phyloP scores from a whole-genome alignment of 176 grass and related monocot genomes.

The Musa troglodytarum region DNA sequence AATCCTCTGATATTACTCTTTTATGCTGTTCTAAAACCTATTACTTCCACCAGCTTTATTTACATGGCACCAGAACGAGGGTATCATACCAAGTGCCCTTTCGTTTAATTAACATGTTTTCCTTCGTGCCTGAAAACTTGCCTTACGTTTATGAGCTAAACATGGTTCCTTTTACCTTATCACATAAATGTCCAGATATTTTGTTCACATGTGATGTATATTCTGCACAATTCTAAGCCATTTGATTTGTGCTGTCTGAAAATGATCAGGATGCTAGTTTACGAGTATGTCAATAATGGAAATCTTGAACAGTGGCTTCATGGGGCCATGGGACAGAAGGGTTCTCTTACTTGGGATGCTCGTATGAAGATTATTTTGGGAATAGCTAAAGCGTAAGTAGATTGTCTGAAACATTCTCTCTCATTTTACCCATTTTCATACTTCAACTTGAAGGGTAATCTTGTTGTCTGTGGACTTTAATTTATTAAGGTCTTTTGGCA shows the following conservation, averaged over 20 bases:
- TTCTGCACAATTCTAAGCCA: neutral
- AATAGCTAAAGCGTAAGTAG: conserved; percentile 68
- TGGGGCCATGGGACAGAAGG: conserved; percentile 52
- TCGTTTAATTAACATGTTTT: too few relatives aligned
- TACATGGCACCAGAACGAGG: neutral
- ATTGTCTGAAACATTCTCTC: conserved; percentile 7
- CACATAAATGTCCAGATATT: too few relatives aligned
- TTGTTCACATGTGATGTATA: neutral
- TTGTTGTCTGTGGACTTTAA: too few relatives aligned
- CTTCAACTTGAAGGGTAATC: too few relatives aligned
- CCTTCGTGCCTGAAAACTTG: too few relatives aligned
- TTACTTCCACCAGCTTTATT: neutral
- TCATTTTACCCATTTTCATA: neutral
- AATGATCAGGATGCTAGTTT: conserved; percentile 66
- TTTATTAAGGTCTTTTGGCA: too few relatives aligned
- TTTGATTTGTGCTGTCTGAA: neutral
- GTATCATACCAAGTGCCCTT: neutral
- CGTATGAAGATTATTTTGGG: conserved; percentile 74
- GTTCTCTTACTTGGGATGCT: conserved; percentile 73
- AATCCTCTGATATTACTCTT: conserved; percentile 14
- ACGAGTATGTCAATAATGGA: conserved; percentile 79
- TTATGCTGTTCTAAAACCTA: neutral
- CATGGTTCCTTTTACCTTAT: too few relatives aligned
- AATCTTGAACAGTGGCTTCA: conserved; percentile 94
- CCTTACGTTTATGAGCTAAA: too few relatives aligned